phyloP scores from a whole-genome alignment of 1,139 yeast species.

The Sugiyamaella japonica region DNA sequence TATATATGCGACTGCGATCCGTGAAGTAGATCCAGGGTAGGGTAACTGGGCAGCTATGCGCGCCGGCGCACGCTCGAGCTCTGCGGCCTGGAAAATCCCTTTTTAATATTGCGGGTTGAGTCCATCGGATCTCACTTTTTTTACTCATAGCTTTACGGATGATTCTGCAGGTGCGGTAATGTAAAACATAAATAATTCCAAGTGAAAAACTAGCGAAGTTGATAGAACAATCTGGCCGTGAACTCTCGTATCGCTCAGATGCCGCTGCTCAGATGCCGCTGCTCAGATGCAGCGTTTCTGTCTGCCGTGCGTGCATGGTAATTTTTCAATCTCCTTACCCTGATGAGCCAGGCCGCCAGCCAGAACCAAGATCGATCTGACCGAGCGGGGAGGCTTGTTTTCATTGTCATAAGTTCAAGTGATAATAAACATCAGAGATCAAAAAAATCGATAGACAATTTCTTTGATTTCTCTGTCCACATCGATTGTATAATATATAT shows the following conservation, averaged over 20 bases:
- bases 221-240: background rate
- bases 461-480: background rate
- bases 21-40: slow-evolving; percentile 1
- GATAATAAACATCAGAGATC: background rate
- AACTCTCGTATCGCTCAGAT: background rate
- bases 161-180: too few species aligned
- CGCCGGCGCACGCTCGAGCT: background rate
- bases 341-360: background rate
- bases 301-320: background rate
- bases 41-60: background rate
- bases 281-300: background rate
- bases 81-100: too few species aligned
- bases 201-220: background rate
- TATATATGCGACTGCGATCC: background rate
- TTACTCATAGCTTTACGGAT: too few species aligned
- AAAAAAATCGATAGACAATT: background rate
- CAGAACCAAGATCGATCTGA: slow-evolving; percentile 11
- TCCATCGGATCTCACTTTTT: too few species aligned
- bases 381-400: background rate
- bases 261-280: too few species aligned
- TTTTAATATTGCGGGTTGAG: too few species aligned
- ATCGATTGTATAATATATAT: slow-evolving; percentile 1
- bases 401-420: background rate
- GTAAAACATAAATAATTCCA: background rate
- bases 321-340: slow-evolving; percentile 15